A percentile compares a stretch with the other conserved stretches of the same genome.
phyloP scores from a whole-genome alignment of 225 moss, liverwort and hornwort genomes.

The Takakia lepidozioides region DNA sequence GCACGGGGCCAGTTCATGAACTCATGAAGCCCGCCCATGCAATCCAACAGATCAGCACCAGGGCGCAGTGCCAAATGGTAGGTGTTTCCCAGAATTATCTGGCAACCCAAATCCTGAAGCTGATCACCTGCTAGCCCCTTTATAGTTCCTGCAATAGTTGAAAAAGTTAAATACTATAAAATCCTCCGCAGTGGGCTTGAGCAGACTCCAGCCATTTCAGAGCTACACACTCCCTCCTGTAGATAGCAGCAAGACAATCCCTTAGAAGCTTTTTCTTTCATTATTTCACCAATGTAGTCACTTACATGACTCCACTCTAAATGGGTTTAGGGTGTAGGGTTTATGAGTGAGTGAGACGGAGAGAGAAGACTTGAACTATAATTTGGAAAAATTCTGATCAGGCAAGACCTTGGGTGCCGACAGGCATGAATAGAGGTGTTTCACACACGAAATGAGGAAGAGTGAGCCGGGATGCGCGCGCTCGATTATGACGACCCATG shows the following conservation, averaged over 20 bases:
- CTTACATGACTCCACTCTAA: no score
- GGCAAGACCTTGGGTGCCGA: conserved; percentile 92
- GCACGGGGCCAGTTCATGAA: conserved; percentile 98
- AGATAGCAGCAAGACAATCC: not conserved
- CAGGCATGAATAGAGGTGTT: conserved; percentile 97
- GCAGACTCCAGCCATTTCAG: no score
- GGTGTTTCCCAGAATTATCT: conserved; percentile 69
- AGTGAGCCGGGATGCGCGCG: conserved; percentile 78
- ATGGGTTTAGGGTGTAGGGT: no score
- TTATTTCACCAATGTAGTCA: no score
- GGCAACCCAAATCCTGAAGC: conserved; percentile 79
- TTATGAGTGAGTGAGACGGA: not conserved
- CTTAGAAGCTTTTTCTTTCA: no score
- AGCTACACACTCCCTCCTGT: not conserved
- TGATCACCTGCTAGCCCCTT: conserved; percentile 86
- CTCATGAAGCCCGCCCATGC: conserved; percentile 73
- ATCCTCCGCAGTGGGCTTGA: no score
- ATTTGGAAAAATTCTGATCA: no score
- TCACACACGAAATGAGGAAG: conserved; percentile 80
- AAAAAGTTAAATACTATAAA: not conserved
- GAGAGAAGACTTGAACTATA: no score
- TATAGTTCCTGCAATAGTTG: conserved; percentile 58
- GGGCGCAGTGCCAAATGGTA: conserved; percentile 91
- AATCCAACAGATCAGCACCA: conserved; percentile 65
- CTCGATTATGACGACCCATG: conserved; percentile 77